These are phyloP conservation scores for Rhodotorula glutinis DNA, from an alignment of 1,284 basidiomycete species.

Conservation along the genomic window DNA sequence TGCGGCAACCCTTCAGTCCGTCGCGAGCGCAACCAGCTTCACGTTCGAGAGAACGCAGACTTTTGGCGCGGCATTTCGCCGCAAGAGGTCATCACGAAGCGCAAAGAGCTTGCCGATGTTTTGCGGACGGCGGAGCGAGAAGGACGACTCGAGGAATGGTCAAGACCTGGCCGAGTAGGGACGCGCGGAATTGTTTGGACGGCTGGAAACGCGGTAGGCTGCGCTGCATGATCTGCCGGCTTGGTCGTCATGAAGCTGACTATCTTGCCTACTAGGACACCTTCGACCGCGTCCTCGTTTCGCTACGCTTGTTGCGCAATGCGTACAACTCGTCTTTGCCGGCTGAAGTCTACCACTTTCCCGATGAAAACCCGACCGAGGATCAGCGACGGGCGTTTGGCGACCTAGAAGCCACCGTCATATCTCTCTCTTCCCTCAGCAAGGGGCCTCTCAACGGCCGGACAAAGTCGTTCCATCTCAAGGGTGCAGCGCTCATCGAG, in stretches of 20 bases:
- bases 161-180: background rate
- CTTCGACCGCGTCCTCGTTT: conserved; percentile 50
- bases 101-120: conserved; percentile 14
- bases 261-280: conserved; percentile 45
- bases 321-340: conserved; percentile 48
- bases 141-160: background rate
- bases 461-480: conserved; percentile 47
- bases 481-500: conserved; percentile 52
- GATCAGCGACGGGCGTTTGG: conserved; percentile 47
- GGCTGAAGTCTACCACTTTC: conserved; percentile 52
- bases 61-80: conserved; percentile 9
- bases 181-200: conserved; percentile 52
- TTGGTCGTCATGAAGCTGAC: no score
- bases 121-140: background rate
- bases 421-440: conserved; percentile 47
- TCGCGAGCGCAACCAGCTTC: conserved; percentile 9
- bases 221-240: no score
- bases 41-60: background rate
- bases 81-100: conserved; percentile 3
- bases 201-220: conserved; percentile 51
- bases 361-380: conserved; percentile 48
- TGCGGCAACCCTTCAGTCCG: conserved; percentile 29
- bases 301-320: conserved; percentile 48
- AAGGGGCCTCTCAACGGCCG: conserved; percentile 44
- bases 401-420: conserved; percentile 48